A percentile compares a stretch with the other conserved stretches of the same genome.
Conservation (phyloP, 768 basidiomycete genomes). For the Suillus placidus region DNA sequence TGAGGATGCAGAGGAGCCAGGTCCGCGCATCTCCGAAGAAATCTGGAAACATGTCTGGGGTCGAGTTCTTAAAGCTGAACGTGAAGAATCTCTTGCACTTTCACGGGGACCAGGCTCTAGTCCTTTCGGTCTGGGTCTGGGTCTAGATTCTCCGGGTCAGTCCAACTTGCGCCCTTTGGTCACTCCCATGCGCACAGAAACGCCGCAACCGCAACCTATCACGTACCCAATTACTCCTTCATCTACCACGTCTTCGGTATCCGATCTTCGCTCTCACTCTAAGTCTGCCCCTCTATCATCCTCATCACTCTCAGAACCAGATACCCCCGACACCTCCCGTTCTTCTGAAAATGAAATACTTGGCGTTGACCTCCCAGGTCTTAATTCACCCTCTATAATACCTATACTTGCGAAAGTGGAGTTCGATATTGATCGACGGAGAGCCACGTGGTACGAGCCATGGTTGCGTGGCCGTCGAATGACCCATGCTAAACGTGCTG, state of each 20-base stretch:
- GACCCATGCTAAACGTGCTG: slow-evolving; percentile 61
- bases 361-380: slow-evolving; percentile 66
- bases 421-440: slow-evolving; percentile 85
- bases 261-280: slow-evolving; percentile 48
- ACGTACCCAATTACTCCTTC: slow-evolving; percentile 36
- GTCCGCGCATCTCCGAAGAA: slow-evolving; percentile 83
- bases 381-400: slow-evolving; percentile 63
- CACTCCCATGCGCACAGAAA: slow-evolving; percentile 43
- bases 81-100: slow-evolving; percentile 40
- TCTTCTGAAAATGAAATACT: slow-evolving; percentile 41
- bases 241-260: slow-evolving; percentile 53
- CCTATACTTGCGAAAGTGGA: slow-evolving; percentile 93
- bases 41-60: slow-evolving; percentile 89
- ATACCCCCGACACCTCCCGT: slow-evolving; percentile 58
- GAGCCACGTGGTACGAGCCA: slow-evolving; percentile 84
- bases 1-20: slow-evolving; percentile 54
- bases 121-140: slow-evolving; percentile 48
- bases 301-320: slow-evolving; percentile 47
- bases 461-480: slow-evolving; percentile 71
- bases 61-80: slow-evolving; percentile 67
- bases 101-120: slow-evolving; percentile 40
- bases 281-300: slow-evolving; percentile 55
- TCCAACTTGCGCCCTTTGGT: slow-evolving; percentile 49
- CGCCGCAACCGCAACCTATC: slow-evolving; percentile 38
- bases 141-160: slow-evolving; percentile 36